Conservation (phyloP, 2,329 filamentous ascomycete genomes). For the Colletotrichum tanaceti region DNA sequence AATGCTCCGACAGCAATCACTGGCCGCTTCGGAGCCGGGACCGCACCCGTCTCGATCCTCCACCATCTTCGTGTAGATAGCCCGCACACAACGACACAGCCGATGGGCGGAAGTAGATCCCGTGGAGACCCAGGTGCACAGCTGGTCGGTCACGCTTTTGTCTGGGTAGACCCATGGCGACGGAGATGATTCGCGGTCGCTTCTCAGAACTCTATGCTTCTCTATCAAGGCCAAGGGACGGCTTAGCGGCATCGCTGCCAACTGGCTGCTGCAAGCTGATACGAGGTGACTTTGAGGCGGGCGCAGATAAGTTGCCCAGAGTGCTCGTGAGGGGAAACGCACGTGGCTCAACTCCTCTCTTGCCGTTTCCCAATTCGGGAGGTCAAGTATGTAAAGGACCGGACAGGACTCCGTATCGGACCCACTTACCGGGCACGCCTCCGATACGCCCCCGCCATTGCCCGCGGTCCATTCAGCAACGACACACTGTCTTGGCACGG, state of each 20-base stretch:
- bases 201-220: background rate
- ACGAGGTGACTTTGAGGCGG: background rate
- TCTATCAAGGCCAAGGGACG: background rate
- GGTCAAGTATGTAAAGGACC: conserved; percentile 17
- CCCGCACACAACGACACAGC: too few species aligned
- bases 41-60: background rate
- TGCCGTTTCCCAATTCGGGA: conserved; percentile 7
- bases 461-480: background rate
- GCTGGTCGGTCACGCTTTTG: conserved; percentile 12
- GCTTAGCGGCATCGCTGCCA: conserved; percentile 1
- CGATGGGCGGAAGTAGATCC: conserved; percentile 34
- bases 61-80: background rate
- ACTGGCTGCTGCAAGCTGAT: background rate
- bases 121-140: conserved; percentile 27
- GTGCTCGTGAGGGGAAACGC: conserved; percentile 13
- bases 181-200: conserved; percentile 3
- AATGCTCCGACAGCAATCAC: background rate
- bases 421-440: conserved; percentile 36
- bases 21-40: conserved; percentile 20
- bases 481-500: too few species aligned
- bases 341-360: conserved; percentile 2
- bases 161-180: conserved; percentile 7
- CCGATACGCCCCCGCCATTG: conserved; percentile 32
- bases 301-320: conserved; percentile 24
- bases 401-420: conserved; percentile 32